These are phyloP conservation scores for Pseudogymnoascus sp. DNA, from an alignment of 2,329 filamentous ascomycete genomes.

Conservation along the genomic window DNA sequence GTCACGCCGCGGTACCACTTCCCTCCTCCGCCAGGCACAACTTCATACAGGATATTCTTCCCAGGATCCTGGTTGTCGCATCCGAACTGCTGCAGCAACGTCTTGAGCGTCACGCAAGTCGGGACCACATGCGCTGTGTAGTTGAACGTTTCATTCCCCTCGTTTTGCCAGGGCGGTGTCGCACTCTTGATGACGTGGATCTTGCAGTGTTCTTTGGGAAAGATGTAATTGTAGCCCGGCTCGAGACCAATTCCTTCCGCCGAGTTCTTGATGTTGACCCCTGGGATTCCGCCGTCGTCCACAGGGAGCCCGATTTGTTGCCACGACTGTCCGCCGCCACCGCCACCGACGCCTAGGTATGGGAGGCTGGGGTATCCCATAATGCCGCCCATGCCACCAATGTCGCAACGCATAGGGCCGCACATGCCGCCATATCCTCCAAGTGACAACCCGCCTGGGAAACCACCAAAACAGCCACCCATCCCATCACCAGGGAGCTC, in stretches of 20 bases:
- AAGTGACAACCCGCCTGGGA: background rate
- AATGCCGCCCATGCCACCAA: background rate
- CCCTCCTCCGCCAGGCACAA: constrained; percentile 47
- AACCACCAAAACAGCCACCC: background rate
- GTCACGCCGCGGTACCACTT: constrained; percentile 51
- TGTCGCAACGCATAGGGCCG: background rate
- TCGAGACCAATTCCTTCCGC: constrained; percentile 52
- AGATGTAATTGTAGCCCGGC: constrained; percentile 57
- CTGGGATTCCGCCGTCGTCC: constrained; percentile 34
- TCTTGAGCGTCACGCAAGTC: constrained; percentile 42
- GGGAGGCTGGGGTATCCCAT: background rate
- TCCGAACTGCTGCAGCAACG: constrained; percentile 53
- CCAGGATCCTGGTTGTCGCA: constrained; percentile 42
- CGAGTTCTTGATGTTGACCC: constrained; percentile 48
- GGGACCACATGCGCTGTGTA: constrained; percentile 47
- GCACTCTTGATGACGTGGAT: constrained; percentile 49
- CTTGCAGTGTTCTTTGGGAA: constrained; percentile 49
- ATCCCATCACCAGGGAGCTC: background rate
- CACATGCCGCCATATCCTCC: constrained; percentile 1
- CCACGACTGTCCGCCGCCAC: background rate
- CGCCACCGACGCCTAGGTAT: background rate
- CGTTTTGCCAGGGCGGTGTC: constrained; percentile 42
- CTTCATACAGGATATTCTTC: constrained; percentile 52
- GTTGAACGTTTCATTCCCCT: constrained; percentile 34
- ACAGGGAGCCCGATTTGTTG: constrained; percentile 3